Base-by-base conservation (phyloP, 805 yeast genomes). In the Metschnikowia cerradonensis region DNA sequence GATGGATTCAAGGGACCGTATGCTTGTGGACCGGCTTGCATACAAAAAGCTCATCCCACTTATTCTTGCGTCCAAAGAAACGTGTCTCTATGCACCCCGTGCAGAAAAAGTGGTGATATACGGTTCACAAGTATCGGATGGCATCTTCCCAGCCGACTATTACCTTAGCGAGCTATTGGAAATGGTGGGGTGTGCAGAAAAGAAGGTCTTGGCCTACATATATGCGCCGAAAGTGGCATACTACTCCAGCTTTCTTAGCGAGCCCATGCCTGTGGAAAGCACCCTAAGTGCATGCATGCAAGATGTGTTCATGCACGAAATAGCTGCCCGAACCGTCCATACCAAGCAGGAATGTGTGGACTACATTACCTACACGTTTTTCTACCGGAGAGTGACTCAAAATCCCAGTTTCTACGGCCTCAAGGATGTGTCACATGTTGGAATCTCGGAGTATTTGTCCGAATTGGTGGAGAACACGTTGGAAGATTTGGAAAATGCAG, bases 351-450 rank as follows among this genome's bases (percentile, higher is more conserved):
- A 87, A 57, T 88, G 96, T 59, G 80, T 94, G 52, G 97, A 92
- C 60, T 90, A 96, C 95, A 62, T 94, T 33, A 87, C 97, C 0
- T 88, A 80, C 63, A 79, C 96, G 0, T 87, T 83, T 58, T 87
- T 91, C 61, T 94, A 89, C 67, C 75, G 95, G 55, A 75, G 98
- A 46, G 64, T 94, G 19, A 86, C 82, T 50, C 76, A 80, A 34
- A 94, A 94, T 64, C 97, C 99, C 3, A 82, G 94, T 52, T 94
- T 79, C 63, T 94, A 94, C 62, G 96, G 90, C n/a, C 78, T 89
- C 6, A 73, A 72, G 38, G 88, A 84, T 53, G 72, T 77, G 2
- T 70, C 87, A 1, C 81, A 81, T 41, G 67, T 77, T 31, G 96
- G 95, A 0, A 65, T 92, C 6, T 89, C 96, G 1, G 91, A 86